A percentile compares a stretch with the other conserved stretches of the same genome.
Evolutionary conservation across 257 asterid genomes (phyloP).

Genomic region (Scutellaria minor): DNA sequence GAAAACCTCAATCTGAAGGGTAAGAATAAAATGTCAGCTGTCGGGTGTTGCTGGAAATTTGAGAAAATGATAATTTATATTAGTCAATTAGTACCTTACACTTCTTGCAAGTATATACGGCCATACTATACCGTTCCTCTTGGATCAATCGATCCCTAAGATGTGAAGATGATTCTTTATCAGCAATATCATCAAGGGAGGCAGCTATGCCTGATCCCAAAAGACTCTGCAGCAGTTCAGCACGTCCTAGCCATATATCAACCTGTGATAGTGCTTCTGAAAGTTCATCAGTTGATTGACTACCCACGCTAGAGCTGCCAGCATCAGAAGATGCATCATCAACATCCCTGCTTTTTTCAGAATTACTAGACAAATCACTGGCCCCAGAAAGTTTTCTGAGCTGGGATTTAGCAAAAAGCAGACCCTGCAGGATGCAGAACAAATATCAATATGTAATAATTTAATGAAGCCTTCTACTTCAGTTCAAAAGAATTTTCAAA

Average conservation of each 20-base stretch:
- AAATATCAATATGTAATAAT: conserved; percentile 29
- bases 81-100: conserved; percentile 70
- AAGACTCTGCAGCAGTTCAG: conserved; percentile 96
- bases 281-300: conserved; percentile 87
- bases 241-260: conserved; percentile 90
- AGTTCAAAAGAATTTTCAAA: conserved; percentile 35
- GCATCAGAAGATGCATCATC: conserved; percentile 96
- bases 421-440: conserved; percentile 61
- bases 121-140: conserved; percentile 97
- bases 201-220: conserved; percentile 97
- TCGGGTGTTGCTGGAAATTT: conserved; percentile 12
- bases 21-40: conserved; percentile 32
- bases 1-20: conserved; percentile 80
- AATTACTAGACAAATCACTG: conserved; percentile 70
- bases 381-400: conserved; percentile 85
- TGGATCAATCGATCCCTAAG: conserved; percentile 90
- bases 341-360: conserved; percentile 76
- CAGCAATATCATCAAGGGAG: conserved; percentile 96
- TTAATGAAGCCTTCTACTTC: conserved; percentile 16
- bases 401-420: conserved; percentile 81
- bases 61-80: conserved; percentile 8
- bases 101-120: conserved; percentile 97
- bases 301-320: conserved; percentile 90
- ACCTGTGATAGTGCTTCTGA: conserved; percentile 80
- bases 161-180: conserved; percentile 80